Percentiles rank a stretch among this genome's conserved stretches.
These are phyloP conservation scores for Phtheirospermum japonicum DNA, from an alignment of 257 asterid species.

Conservation along the genomic window DNA sequence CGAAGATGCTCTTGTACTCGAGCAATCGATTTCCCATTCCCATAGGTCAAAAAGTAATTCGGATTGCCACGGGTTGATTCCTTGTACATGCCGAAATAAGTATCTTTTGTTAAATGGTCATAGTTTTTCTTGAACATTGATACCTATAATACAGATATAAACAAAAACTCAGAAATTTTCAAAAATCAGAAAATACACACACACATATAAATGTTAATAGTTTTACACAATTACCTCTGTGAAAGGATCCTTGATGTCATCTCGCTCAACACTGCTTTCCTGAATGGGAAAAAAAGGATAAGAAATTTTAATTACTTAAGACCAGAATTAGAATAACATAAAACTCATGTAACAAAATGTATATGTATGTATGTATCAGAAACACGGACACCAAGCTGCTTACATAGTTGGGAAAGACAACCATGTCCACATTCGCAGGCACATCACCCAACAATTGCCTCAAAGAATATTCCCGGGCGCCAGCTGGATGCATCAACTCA, in stretches of 20 bases:
- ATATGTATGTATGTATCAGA: not conserved
- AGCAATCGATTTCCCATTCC: slow-evolving; percentile 77
- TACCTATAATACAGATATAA: slow-evolving; percentile 41
- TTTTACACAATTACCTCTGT: slow-evolving; percentile 64
- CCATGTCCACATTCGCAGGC: slow-evolving; percentile 91
- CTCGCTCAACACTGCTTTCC: slow-evolving; percentile 98
- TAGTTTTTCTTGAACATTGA: slow-evolving; percentile 84
- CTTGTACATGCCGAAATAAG: slow-evolving; percentile 50
- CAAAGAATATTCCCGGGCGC: slow-evolving; percentile 87
- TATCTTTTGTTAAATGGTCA: slow-evolving; percentile 60
- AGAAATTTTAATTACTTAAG: no score
- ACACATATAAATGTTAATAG: no score
- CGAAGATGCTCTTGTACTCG: slow-evolving; percentile 79
- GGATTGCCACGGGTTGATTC: slow-evolving; percentile 74
- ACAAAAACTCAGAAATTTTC: slow-evolving; percentile 21
- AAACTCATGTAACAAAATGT: slow-evolving; percentile 3
- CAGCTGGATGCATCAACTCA: slow-evolving; percentile 93
- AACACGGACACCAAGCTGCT: slow-evolving; percentile 29
- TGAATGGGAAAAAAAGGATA: slow-evolving; percentile 34
- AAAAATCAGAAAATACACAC: not conserved
- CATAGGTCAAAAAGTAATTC: slow-evolving; percentile 75
- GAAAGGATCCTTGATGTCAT: slow-evolving; percentile 90
- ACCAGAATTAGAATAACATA: no score
- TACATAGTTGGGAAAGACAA: slow-evolving; percentile 94
- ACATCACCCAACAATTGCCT: slow-evolving; percentile 79